Evolutionary conservation across 2,329 filamentous ascomycete genomes (phyloP).

Genomic region (Sporothrix pseudoabietina): DNA sequence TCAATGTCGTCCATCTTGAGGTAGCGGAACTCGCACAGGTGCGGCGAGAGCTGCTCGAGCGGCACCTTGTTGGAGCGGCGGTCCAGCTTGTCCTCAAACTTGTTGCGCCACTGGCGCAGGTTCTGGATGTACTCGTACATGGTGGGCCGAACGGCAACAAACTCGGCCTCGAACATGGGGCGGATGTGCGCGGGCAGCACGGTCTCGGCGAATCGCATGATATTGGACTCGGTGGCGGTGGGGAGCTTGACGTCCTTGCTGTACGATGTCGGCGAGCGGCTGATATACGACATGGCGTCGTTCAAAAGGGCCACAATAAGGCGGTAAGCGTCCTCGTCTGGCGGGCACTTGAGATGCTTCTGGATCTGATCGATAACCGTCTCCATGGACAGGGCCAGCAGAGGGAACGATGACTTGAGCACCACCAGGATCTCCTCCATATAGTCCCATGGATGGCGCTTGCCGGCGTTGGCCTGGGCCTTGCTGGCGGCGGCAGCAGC

Average conservation of each 20-base stretch:
- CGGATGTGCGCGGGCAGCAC: constrained; percentile 93
- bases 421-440: constrained; percentile 94
- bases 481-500: constrained; percentile 29
- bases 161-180: constrained; percentile 96
- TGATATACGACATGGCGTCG: constrained; percentile 90
- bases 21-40: constrained; percentile 95
- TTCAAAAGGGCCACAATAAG: constrained; percentile 97
- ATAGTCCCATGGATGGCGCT: constrained; percentile 92
- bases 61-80: constrained; percentile 72
- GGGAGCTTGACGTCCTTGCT: constrained; percentile 91
- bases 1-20: constrained; percentile 99
- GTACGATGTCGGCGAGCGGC: constrained; percentile 81
- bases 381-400: constrained; percentile 96
- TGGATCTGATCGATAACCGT: constrained; percentile 99
- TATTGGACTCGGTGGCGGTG: constrained; percentile 88
- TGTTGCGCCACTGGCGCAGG: constrained; percentile 90
- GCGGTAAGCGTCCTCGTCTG: constrained; percentile 95
- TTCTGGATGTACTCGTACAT: constrained; percentile 99
- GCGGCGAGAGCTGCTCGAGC: constrained; percentile 83
- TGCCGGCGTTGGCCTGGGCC: constrained; percentile 40
- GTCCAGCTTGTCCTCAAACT: constrained; percentile 97
- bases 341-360: constrained; percentile 98
- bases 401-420: constrained; percentile 93
- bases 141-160: constrained; percentile 90
- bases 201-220: constrained; percentile 93